A percentile compares a stretch with the other conserved stretches of the same genome.
Conservation (phyloP, 176 grass and related monocot genomes). For the Aegilops umbellulata region DNA sequence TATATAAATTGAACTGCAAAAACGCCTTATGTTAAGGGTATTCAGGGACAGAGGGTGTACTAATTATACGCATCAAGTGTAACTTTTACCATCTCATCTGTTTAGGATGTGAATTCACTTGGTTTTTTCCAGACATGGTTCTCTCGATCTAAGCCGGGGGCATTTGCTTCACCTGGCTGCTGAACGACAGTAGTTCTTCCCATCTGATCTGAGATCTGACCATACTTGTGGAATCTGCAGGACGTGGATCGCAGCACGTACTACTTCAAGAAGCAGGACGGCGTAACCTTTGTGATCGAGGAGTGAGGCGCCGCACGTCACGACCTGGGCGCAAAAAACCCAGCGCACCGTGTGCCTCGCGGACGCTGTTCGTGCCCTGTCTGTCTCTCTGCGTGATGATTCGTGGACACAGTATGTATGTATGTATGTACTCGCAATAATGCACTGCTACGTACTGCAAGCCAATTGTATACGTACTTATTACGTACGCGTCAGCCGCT, state of each 20-base stretch:
- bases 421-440: not conserved
- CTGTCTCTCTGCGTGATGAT: not conserved
- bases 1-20: too few relatives aligned
- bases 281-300: constrained; percentile 59
- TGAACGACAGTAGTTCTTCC: not conserved
- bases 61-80: not conserved
- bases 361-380: not conserved
- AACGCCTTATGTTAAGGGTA: too few relatives aligned
- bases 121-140: too few relatives aligned
- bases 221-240: constrained; percentile 31
- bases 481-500: too few relatives aligned
- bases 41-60: too few relatives aligned
- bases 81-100: not conserved
- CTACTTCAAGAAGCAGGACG: constrained; percentile 51
- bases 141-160: not conserved
- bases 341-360: too few relatives aligned
- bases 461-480: too few relatives aligned
- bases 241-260: constrained; percentile 82
- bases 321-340: not conserved
- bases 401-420: not conserved
- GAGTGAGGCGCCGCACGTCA: constrained; percentile 32
- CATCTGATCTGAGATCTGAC: not conserved
- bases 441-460: not conserved
- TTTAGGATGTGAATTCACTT: not conserved
- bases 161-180: not conserved